Evolutionary conservation across 208 protist genomes (phyloP), one percentile per base, ranked within the genome.

Genomic region (Crithidia bombi): DNA sequence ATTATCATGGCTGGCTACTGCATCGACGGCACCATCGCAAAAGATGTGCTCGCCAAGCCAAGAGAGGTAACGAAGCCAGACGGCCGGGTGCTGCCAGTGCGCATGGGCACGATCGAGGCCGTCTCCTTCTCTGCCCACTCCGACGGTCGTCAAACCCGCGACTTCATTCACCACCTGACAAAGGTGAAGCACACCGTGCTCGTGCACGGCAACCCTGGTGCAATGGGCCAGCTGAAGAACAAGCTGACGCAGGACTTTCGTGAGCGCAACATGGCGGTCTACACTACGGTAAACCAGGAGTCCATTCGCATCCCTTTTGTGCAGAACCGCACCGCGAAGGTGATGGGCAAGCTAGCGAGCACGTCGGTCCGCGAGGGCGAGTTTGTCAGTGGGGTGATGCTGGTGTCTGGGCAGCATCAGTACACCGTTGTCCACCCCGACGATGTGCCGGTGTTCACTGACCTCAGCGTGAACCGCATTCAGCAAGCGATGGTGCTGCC

Each of bases 111-210:
- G 0, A 96, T 99, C 61, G 73, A 92, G 43, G 95, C 95, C 64
- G 93, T 99, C 49, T 99, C 97, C 50, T 99, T 99, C 74, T 97
- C 91, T 7, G 98, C 98, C 36, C 98, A 99, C 86, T 97, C 95
- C 7, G 98, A 99, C 83, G 98, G 94, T 46, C 62, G 88, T 21
- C 93, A 97, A 73, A 98, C 93, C 30, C 80, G 87, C 50, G 93
- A 97, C 66, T 97, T 97, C 69, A 95, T 98, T 67, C 73, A 83
- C 26, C 70, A 73, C 19, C 78, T 97, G 3, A 81, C 81, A 28
- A 87, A 90, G 49, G 83, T 90, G 32, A 81, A 95, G 68, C 87
- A 98, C 79, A 82, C 92, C 25, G 82, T 99, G 47, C 91, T 99
- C 35, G 97, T 99, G 12, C 97, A 99, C 85, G 98, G 98, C 38